Evolutionary conservation across 495 filamentous ascomycete genomes (phyloP), one percentile per base, ranked within the genome.

Genomic region (Trichoderma gamsii): DNA sequence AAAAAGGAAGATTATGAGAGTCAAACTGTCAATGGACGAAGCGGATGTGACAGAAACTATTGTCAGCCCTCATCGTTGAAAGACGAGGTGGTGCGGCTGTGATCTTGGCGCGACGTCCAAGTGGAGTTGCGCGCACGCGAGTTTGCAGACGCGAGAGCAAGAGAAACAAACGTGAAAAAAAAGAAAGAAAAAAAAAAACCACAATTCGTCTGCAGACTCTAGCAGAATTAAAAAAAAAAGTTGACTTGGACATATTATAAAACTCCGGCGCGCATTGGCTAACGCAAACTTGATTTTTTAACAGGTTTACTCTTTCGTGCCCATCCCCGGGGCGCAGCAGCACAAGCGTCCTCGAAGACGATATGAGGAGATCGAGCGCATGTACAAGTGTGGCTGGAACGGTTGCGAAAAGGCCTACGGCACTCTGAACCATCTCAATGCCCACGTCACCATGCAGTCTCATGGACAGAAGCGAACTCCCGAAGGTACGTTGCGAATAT

Each of bases 381-480:
- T 99, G 95, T 99, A 99, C 81, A 97, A 97, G 79, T 99, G 95
- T 79, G 95, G 95, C 12, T 97, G 92, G 91, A 91, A 97, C 69
- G 93, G 93, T 5, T 99, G 95, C 76, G 95, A 98, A 75, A 98
- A 98, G 79, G 94, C 94, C 15, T 98, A 98, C 73, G 94, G 94
- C 67, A 98, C 94, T 29, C 80, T 98, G 67, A 98, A 98, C 76
- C 94, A 98, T 76, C 77, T 98, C 72, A 98, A 98, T 72, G 94
- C 94, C 41, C 94, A 98, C 73, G 94, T 98, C 64, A 97, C 94
- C 23, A 98, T 98, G 94, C 94, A 98, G 75, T 93, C 89, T 66
- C 94, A 98, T 70, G 94, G 94, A 5, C 79, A 84, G 56, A 98
- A 98, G 78, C 87, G 94, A 23, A 97, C 94, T 63, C 94, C 94